A percentile compares a stretch with the other conserved stretches of the same genome.
Evolutionary conservation across 2,329 filamentous ascomycete genomes (phyloP).

Genomic region (Phyllosticta ampelicida): DNA sequence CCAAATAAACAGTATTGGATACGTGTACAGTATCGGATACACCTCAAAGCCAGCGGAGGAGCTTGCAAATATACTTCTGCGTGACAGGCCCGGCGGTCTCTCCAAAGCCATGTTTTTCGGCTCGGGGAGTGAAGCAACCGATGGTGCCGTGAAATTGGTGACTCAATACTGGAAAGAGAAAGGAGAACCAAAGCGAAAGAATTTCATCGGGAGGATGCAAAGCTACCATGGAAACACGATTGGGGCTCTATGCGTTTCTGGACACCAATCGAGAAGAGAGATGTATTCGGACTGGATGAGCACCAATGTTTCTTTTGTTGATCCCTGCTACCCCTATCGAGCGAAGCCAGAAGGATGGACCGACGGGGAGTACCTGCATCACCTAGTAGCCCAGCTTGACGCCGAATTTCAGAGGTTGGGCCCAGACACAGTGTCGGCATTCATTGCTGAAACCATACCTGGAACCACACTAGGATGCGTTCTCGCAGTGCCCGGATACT

Average conservation of each 20-base stretch:
- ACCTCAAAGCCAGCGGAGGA: constrained; percentile 6
- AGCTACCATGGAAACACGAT: constrained; percentile 43
- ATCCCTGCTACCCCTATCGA: constrained; percentile 26
- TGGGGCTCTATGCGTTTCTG: constrained; percentile 34
- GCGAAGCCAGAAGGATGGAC: constrained; percentile 25
- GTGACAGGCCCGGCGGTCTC: constrained; percentile 3
- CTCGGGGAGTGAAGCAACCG: constrained; percentile 31
- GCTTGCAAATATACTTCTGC: constrained; percentile 6
- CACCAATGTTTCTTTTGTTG: constrained; percentile 20
- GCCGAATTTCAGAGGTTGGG: constrained; percentile 27
- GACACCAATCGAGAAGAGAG: constrained; percentile 23
- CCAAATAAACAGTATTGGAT: constrained; percentile 8
- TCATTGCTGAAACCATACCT: constrained; percentile 42
- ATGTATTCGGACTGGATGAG: constrained; percentile 25
- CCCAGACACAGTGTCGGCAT: constrained; percentile 37
- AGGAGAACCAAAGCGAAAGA: constrained; percentile 19
- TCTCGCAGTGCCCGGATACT: constrained; percentile 42
- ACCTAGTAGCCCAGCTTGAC: constrained; percentile 33
- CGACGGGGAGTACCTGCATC: constrained; percentile 30
- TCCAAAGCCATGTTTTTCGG: constrained; percentile 9
- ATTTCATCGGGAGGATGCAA: constrained; percentile 36
- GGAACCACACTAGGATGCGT: constrained; percentile 43
- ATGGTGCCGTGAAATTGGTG: constrained; percentile 39
- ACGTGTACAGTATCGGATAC: constrained; percentile 9
- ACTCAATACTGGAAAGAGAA: constrained; percentile 39